Percentiles rank a stretch among this genome's conserved stretches.
phyloP scores from a whole-genome alignment of 257 asterid genomes.

The Nyctanthes arbortristis region DNA sequence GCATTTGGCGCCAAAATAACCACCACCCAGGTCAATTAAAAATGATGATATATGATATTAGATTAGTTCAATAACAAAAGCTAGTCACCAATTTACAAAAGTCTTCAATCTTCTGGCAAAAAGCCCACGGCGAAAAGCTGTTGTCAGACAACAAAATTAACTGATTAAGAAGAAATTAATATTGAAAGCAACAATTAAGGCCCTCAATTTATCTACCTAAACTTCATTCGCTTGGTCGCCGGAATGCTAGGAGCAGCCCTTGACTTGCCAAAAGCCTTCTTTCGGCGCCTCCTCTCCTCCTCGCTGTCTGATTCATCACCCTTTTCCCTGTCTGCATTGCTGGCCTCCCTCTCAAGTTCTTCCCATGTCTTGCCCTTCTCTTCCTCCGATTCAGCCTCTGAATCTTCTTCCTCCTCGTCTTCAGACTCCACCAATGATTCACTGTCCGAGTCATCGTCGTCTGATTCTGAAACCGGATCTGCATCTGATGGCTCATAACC shows the following conservation, averaged over 20 bases:
- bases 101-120: too few relatives aligned
- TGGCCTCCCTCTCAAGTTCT: slow-evolving; percentile 81
- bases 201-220: slow-evolving; percentile 40
- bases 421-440: slow-evolving; percentile 75
- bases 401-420: slow-evolving; percentile 58
- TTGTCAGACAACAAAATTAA: neutral
- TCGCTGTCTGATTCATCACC: slow-evolving; percentile 77
- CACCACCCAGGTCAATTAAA: too few relatives aligned
- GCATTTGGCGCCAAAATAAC: too few relatives aligned
- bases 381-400: slow-evolving; percentile 54
- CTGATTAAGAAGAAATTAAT: neutral
- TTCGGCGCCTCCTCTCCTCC: slow-evolving; percentile 67
- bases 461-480: slow-evolving; percentile 70
- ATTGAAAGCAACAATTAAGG: neutral
- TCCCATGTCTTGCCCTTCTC: slow-evolving; percentile 86
- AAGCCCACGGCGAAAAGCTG: too few relatives aligned
- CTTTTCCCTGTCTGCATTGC: slow-evolving; percentile 65
- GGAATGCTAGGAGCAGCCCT: slow-evolving; percentile 43
- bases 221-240: slow-evolving; percentile 49
- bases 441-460: slow-evolving; percentile 63
- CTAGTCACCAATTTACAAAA: too few relatives aligned
- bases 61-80: too few relatives aligned
- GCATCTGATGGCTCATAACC: slow-evolving; percentile 73
- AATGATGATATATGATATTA: too few relatives aligned
- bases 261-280: slow-evolving; percentile 60